Percentiles rank a stretch among this genome's conserved stretches.
phyloP scores from a whole-genome alignment of 805 yeast species.

The Maudiozyma turicensis region DNA sequence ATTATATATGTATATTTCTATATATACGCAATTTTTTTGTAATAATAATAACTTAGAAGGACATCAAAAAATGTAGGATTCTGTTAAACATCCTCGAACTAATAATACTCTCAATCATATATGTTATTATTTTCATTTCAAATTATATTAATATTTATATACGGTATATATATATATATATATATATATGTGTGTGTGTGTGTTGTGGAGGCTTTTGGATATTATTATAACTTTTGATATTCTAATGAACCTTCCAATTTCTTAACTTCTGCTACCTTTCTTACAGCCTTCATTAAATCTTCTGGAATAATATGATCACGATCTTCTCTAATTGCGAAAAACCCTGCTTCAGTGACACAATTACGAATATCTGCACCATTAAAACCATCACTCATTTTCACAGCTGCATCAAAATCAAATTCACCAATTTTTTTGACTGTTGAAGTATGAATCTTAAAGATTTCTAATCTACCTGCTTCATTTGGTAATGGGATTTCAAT shows the following conservation, averaged over 20 bases:
- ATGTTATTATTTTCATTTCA: background rate
- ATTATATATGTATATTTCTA: background rate
- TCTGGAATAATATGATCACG: slow-evolving; percentile 88
- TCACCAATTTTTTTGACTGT: slow-evolving; percentile 87
- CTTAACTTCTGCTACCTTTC: slow-evolving; percentile 95
- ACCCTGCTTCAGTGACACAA: slow-evolving; percentile 97
- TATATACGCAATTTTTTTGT: background rate
- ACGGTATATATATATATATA: slow-evolving; percentile 3
- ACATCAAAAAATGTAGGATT: no score
- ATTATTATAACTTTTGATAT: slow-evolving; percentile 69
- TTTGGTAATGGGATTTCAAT: slow-evolving; percentile 93
- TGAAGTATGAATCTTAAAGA: slow-evolving; percentile 85
- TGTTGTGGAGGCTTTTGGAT: background rate
- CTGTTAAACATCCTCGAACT: background rate
- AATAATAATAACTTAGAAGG: no score
- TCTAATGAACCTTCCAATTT: slow-evolving; percentile 93
- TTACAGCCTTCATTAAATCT: slow-evolving; percentile 94
- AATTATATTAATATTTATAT: no score
- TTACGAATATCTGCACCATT: slow-evolving; percentile 98
- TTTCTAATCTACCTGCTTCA: slow-evolving; percentile 89
- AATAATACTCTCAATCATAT: background rate
- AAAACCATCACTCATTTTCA: slow-evolving; percentile 97
- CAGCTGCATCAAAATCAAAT: slow-evolving; percentile 93
- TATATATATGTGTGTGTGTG: background rate
- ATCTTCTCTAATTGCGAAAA: slow-evolving; percentile 95